Conservation (phyloP, 148 eudicot species). For the Rhododendron mucronatum region DNA sequence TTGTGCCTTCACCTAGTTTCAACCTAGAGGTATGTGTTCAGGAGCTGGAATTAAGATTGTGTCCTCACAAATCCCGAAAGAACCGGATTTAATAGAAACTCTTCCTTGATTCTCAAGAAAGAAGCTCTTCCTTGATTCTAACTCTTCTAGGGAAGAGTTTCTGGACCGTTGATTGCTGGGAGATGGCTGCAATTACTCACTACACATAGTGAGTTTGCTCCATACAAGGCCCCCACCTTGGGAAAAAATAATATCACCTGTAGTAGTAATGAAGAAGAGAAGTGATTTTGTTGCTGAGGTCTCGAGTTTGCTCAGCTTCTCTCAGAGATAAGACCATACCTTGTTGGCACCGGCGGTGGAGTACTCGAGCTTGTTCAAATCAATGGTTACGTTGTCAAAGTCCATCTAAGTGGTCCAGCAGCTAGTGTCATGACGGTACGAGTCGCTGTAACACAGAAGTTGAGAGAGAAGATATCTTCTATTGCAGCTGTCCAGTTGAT, state of each 20-base stretch:
- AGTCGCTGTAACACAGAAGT: slow-evolving; percentile 83
- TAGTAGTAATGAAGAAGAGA: neutral
- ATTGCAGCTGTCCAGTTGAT: slow-evolving; percentile 85
- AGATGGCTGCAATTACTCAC: neutral
- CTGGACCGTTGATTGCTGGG: neutral
- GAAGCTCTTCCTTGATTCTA: too few relatives aligned
- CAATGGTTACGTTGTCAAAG: slow-evolving; percentile 57
- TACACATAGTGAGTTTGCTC: too few relatives aligned
- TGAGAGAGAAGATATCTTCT: slow-evolving; percentile 78
- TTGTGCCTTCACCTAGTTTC: neutral
- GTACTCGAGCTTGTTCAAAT: slow-evolving; percentile 69
- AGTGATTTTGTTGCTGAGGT: neutral
- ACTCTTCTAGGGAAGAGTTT: too few relatives aligned
- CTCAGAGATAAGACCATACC: slow-evolving; percentile 82
- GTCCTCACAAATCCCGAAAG: neutral
- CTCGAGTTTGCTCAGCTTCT: slow-evolving; percentile 43
- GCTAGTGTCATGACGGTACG: slow-evolving; percentile 95
- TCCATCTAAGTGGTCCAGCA: slow-evolving; percentile 78
- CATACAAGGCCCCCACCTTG: too few relatives aligned
- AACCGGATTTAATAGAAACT: too few relatives aligned
- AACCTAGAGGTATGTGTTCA: neutral
- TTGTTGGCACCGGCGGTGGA: slow-evolving; percentile 92
- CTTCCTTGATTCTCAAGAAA: too few relatives aligned
- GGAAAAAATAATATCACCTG: neutral
- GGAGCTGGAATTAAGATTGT: neutral